These are phyloP conservation scores for Ceraceosorus bombacis DNA, from an alignment of 1,284 basidiomycete species.

Conservation along the genomic window DNA sequence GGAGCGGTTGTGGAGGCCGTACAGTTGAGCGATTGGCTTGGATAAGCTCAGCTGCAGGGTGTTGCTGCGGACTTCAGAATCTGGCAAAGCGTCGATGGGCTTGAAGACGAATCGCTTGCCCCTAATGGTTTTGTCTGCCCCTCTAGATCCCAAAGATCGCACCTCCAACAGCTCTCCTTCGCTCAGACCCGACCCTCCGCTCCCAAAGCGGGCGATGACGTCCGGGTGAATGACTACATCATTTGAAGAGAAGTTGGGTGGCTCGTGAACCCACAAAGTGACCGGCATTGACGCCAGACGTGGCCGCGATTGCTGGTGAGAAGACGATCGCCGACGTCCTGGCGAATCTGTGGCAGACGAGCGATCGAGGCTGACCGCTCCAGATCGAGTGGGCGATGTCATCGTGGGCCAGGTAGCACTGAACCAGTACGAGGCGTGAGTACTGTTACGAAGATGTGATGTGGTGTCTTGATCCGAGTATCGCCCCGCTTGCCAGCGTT, in stretches of 20 bases:
- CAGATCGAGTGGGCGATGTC: background rate
- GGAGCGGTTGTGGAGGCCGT: slow-evolving; percentile 36
- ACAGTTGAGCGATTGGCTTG: slow-evolving; percentile 30
- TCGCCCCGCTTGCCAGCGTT: no score
- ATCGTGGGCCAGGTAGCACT: background rate
- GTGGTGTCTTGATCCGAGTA: no score
- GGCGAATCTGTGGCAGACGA: slow-evolving; percentile 2
- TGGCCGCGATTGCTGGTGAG: slow-evolving; percentile 9
- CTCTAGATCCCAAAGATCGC: slow-evolving; percentile 2
- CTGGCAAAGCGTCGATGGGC: slow-evolving; percentile 26
- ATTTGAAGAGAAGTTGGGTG: slow-evolving; percentile 41
- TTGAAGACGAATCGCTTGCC: slow-evolving; percentile 31
- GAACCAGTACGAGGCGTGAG: no score
- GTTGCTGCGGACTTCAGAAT: slow-evolving; percentile 31
- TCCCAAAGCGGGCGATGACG: slow-evolving; percentile 19
- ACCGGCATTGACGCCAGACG: slow-evolving; percentile 13
- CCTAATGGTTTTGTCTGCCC: background rate
- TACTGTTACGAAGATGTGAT: no score
- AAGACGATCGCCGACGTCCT: slow-evolving; percentile 13
- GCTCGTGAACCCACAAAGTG: slow-evolving; percentile 41
- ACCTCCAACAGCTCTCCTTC: slow-evolving; percentile 41
- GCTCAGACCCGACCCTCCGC: slow-evolving; percentile 14
- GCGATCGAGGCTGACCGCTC: background rate
- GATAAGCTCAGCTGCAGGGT: slow-evolving; percentile 42
- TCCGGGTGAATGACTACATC: slow-evolving; percentile 44